Conservation (phyloP, 805 yeast genomes). For the Candida ortonii region DNA sequence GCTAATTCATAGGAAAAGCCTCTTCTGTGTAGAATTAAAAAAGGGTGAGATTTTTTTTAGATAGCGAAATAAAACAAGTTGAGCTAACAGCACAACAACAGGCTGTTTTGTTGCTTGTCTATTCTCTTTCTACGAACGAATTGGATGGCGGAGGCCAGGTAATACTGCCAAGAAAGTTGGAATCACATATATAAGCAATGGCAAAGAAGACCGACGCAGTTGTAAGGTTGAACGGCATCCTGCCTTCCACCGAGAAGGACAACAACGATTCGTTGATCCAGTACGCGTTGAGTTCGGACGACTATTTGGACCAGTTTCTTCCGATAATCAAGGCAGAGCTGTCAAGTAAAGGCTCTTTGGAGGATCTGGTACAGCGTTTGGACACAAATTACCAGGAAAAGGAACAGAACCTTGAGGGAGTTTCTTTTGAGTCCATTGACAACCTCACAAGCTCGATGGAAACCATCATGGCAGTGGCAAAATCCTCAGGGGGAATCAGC, state of each 20-base stretch:
- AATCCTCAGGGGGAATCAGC: conserved; percentile 53
- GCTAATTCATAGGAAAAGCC: too few species aligned
- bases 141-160: too few species aligned
- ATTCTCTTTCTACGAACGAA: too few species aligned
- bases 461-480: conserved; percentile 59
- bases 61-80: too few species aligned
- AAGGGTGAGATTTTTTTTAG: too few species aligned
- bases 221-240: conserved; percentile 2
- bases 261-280: conserved; percentile 26
- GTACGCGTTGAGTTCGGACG: conserved; percentile 52
- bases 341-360: conserved; percentile 45
- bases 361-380: conserved; percentile 53
- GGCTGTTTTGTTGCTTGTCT: too few species aligned
- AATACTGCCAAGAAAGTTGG: too few species aligned
- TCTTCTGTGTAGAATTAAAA: too few species aligned
- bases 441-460: conserved; percentile 57
- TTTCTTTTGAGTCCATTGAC: conserved; percentile 60
- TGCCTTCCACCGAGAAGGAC: conserved; percentile 4
- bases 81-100: too few species aligned
- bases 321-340: conserved; percentile 70
- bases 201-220: too few species aligned
- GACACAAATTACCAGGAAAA: conserved; percentile 56
- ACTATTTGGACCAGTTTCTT: conserved; percentile 74
- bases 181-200: too few species aligned
- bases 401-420: conserved; percentile 58